Evolutionary conservation across 176 grass and related monocot species (phyloP).

Genomic region (Paspalum vaginatum): DNA sequence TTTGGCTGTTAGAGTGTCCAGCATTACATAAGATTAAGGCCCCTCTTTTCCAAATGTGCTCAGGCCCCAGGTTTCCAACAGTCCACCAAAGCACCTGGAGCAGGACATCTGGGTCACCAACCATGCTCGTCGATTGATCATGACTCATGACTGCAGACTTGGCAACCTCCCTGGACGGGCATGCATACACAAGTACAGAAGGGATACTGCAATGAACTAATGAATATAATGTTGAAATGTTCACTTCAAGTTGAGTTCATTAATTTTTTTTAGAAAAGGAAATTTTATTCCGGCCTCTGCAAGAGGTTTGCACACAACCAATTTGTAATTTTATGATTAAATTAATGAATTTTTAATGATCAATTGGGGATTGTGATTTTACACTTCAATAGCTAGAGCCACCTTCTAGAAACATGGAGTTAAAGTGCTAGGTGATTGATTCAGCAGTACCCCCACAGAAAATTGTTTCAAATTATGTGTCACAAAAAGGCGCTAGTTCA

Average conservation of each 20-base stretch:
- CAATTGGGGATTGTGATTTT: neutral
- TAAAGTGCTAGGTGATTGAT: conserved; percentile 1
- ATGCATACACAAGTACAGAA: neutral
- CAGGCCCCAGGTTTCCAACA: no score
- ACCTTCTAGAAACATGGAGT: neutral
- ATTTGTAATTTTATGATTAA: no score
- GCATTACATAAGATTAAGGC: neutral
- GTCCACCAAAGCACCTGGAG: neutral
- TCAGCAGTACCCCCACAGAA: neutral
- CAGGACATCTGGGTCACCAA: neutral
- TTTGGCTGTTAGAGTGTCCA: neutral
- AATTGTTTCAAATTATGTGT: neutral
- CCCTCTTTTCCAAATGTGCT: no score
- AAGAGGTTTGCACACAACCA: no score
- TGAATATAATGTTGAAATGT: neutral
- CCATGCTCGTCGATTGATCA: neutral
- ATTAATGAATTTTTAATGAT: neutral
- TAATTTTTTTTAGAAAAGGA: no score
- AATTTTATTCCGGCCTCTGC: no score
- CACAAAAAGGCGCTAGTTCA: neutral
- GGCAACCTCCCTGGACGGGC: neutral
- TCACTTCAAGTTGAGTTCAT: neutral
- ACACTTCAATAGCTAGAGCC: neutral
- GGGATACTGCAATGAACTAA: neutral
- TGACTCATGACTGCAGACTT: neutral